Evolutionary conservation across 148 eudicot genomes (phyloP).

Genomic region (Nyssa sinensis): DNA sequence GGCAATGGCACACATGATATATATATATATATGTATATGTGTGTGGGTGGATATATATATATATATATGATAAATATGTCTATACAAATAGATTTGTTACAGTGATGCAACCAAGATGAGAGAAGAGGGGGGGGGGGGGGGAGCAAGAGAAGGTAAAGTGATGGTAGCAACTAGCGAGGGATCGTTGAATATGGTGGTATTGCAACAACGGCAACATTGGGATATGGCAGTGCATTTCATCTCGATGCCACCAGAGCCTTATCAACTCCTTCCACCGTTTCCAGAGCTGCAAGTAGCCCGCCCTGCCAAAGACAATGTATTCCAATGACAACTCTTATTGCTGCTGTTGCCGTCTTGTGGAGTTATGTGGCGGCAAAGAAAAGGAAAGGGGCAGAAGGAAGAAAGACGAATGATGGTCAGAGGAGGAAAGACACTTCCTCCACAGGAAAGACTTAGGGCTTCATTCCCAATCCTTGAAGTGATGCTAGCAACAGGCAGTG

Average conservation of each 20-base stretch:
- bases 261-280: background rate
- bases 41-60: too few relatives aligned
- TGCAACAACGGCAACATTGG: too few relatives aligned
- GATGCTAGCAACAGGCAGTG: background rate
- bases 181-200: too few relatives aligned
- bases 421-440: background rate
- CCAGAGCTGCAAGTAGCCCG: constrained; percentile 6
- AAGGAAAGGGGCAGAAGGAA: background rate
- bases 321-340: background rate
- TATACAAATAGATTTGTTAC: too few relatives aligned
- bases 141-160: too few relatives aligned
- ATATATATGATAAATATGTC: too few relatives aligned
- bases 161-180: too few relatives aligned
- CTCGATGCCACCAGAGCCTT: constrained; percentile 2
- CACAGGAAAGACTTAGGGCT: background rate
- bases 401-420: background rate
- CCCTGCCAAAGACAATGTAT: constrained; percentile 3
- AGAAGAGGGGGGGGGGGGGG: too few relatives aligned
- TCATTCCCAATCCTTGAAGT: background rate
- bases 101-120: too few relatives aligned
- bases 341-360: background rate
- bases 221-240: background rate
- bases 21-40: too few relatives aligned
- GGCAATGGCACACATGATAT: too few relatives aligned
- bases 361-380: background rate